A percentile compares a stretch with the other conserved stretches of the same genome.
Conservation (phyloP, 768 basidiomycete genomes). For the Pholiota microspora region DNA sequence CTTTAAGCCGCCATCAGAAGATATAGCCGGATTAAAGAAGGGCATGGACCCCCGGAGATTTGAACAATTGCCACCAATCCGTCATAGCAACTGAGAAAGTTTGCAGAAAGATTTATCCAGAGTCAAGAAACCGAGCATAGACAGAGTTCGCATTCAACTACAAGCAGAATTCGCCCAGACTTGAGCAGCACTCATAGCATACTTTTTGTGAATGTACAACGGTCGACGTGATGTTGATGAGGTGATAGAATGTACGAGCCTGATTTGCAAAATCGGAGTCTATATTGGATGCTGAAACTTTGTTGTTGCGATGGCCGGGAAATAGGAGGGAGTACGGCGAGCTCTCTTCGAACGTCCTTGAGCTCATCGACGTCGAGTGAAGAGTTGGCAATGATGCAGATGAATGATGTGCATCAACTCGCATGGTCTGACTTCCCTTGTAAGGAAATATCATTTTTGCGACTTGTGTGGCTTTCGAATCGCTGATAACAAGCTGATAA, state of each 20-base stretch:
- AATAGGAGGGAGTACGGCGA: neutral
- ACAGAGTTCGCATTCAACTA: too few relatives aligned
- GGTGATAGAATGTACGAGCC: neutral
- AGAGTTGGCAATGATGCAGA: too few relatives aligned
- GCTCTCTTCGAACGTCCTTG: too few relatives aligned
- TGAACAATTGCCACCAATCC: neutral
- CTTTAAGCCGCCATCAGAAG: constrained; percentile 5
- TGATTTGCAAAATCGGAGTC: neutral
- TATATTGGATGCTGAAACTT: neutral
- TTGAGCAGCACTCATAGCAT: neutral
- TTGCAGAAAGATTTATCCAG: neutral
- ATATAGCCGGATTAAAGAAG: neutral
- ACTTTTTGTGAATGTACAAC: neutral
- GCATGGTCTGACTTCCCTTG: too few relatives aligned
- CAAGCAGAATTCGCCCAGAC: too few relatives aligned
- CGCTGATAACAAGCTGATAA: too few relatives aligned
- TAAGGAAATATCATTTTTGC: too few relatives aligned
- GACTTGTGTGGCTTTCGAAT: too few relatives aligned
- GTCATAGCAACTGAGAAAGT: constrained; percentile 4
- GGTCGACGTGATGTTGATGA: neutral
- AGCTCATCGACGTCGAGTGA: too few relatives aligned
- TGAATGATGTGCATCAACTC: too few relatives aligned
- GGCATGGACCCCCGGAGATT: neutral
- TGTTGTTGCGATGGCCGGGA: neutral
- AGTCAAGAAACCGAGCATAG: neutral